These are phyloP conservation scores for Cutaneotrichosporon sp. DNA, from an alignment of 1,284 basidiomycete genomes.

Conservation along the genomic window DNA sequence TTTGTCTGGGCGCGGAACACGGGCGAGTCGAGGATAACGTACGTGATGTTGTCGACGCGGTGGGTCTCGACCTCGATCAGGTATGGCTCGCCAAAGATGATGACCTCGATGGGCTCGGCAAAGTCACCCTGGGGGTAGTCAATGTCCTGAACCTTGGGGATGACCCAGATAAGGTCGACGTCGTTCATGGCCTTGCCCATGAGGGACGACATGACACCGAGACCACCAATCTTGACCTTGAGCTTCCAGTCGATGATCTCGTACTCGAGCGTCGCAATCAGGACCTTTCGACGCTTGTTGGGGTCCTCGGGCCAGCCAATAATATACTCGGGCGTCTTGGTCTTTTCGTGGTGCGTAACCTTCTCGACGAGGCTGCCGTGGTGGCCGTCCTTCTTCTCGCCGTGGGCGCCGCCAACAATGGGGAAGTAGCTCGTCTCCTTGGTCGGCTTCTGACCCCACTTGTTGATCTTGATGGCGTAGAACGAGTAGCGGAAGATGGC, in stretches of 20 bases:
- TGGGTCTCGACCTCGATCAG: conserved; percentile 91
- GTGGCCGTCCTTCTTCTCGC: conserved; percentile 35
- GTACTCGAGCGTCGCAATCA: conserved; percentile 87
- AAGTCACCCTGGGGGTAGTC: conserved; percentile 87
- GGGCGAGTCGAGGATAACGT: conserved; percentile 82
- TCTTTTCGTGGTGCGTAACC: conserved; percentile 54
- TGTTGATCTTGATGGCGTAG: conserved; percentile 90
- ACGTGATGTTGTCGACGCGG: conserved; percentile 85
- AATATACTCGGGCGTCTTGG: conserved; percentile 54
- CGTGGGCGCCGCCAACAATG: conserved; percentile 58
- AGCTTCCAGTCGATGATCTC: conserved; percentile 94
- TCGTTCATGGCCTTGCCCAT: conserved; percentile 97
- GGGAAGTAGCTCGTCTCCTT: conserved; percentile 49
- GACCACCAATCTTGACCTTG: conserved; percentile 92
- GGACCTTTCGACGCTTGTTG: conserved; percentile 77
- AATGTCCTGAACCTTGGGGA: conserved; percentile 87
- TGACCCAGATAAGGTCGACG: conserved; percentile 84
- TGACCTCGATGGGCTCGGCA: conserved; percentile 84
- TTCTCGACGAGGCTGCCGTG: conserved; percentile 41
- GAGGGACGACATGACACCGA: conserved; percentile 90
- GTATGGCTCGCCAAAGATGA: conserved; percentile 90
- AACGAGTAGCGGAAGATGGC: conserved; percentile 88
- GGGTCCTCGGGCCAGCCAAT: conserved; percentile 92
- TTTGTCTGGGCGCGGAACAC: conserved; percentile 94
- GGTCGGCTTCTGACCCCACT: conserved; percentile 69